Evolutionary conservation across 495 filamentous ascomycete genomes (phyloP).

Genomic region (Tuber microsphaerosporum): DNA sequence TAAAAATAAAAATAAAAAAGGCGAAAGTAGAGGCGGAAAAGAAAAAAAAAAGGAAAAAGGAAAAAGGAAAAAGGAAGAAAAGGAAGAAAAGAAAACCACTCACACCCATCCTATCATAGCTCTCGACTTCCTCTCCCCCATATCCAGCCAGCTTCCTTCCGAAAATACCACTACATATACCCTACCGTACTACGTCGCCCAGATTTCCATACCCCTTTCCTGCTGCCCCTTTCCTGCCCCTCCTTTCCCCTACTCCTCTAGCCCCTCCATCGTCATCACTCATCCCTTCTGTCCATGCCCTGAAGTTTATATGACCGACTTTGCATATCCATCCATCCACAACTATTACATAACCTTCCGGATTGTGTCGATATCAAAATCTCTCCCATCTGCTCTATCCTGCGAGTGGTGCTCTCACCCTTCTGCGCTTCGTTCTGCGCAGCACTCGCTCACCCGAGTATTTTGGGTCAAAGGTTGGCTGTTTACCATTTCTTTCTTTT

Average conservation of each 20-base stretch:
- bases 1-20: neutral
- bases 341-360: conserved; percentile 16
- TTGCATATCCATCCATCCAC: conserved; percentile 16
- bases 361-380: conserved; percentile 20
- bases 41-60: neutral
- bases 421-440: conserved; percentile 37
- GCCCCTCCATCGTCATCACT: conserved; percentile 13
- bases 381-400: conserved; percentile 20
- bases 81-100: neutral
- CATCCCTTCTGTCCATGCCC: conserved; percentile 21
- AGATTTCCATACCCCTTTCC: conserved; percentile 1
- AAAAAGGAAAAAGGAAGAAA: too few relatives aligned
- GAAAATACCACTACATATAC: neutral
- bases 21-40: neutral
- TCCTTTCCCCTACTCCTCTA: conserved; percentile 12
- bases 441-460: conserved; percentile 37
- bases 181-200: neutral
- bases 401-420: conserved; percentile 38
- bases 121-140: neutral
- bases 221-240: conserved; percentile 16
- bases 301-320: conserved; percentile 36
- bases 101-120: neutral
- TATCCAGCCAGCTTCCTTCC: conserved; percentile 1
- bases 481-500: conserved; percentile 25
- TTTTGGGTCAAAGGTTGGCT: conserved; percentile 32